A percentile compares a stretch with the other conserved stretches of the same genome.
Conservation (phyloP, 768 basidiomycete species). For the Baorangia bicolor region DNA sequence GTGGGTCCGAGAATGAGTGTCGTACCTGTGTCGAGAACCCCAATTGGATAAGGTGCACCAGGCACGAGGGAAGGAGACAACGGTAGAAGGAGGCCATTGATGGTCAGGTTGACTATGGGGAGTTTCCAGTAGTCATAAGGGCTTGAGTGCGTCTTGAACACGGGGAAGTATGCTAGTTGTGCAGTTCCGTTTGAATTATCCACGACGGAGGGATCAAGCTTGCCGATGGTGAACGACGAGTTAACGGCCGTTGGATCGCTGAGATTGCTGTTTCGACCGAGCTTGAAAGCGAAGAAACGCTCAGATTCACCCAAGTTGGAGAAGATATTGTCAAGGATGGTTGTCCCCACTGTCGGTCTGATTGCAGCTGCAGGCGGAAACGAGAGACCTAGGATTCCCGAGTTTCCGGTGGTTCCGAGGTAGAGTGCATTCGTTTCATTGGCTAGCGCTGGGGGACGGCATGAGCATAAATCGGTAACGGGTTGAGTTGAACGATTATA, state of each 20-base stretch:
- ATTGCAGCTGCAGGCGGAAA: constrained; percentile 52
- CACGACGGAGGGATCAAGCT: constrained; percentile 38
- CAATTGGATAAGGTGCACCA: constrained; percentile 44
- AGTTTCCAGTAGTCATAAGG: constrained; percentile 61
- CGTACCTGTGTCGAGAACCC: constrained; percentile 64
- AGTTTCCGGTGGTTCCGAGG: constrained; percentile 46
- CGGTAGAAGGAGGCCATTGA: constrained; percentile 41
- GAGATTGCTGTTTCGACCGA: constrained; percentile 36
- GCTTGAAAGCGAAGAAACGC: constrained; percentile 51
- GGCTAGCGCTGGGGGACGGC: constrained; percentile 40
- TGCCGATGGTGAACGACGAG: constrained; percentile 54
- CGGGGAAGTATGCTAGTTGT: constrained; percentile 38
- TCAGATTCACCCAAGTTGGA: constrained; percentile 38
- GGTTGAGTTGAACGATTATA: background rate
- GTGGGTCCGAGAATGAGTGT: constrained; percentile 56
- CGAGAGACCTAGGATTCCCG: constrained; percentile 55
- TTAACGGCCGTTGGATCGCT: constrained; percentile 16
- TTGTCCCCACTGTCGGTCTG: constrained; percentile 39
- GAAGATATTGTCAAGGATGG: constrained; percentile 49
- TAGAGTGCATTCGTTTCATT: constrained; percentile 42
- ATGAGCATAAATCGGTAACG: background rate
- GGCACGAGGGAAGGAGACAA: constrained; percentile 46
- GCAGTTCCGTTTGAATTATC: constrained; percentile 27
- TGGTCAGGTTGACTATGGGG: constrained; percentile 43
- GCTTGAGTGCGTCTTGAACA: constrained; percentile 35